phyloP scores from a whole-genome alignment of 805 yeast genomes.

The Hanseniaspora lindneri region DNA sequence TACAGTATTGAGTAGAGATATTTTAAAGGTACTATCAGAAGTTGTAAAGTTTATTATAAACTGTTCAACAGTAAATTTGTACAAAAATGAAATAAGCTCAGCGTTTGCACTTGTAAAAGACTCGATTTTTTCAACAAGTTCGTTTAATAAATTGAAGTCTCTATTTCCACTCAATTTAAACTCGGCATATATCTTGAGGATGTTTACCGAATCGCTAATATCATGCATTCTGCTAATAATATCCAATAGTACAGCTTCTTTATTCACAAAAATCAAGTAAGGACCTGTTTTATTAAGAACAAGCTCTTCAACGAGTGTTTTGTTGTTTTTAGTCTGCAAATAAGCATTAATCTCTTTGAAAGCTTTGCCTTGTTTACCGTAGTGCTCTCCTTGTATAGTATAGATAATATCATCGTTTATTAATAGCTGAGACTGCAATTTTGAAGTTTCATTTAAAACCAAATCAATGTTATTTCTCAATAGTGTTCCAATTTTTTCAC shows the following conservation, averaged over 20 bases:
- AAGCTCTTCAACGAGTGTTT: slow-evolving; percentile 49
- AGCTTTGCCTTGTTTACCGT: slow-evolving; percentile 34
- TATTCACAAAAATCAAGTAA: slow-evolving; percentile 42
- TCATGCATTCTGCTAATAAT: slow-evolving; percentile 30
- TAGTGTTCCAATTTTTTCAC: slow-evolving; percentile 25
- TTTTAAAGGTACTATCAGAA: neutral
- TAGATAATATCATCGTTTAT: slow-evolving; percentile 1
- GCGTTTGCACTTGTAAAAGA: neutral
- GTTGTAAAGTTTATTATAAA: slow-evolving; percentile 2
- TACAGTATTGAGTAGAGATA: neutral
- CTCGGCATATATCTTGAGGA: neutral
- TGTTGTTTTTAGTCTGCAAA: slow-evolving; percentile 47
- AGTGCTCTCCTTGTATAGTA: slow-evolving; percentile 1
- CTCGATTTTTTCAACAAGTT: slow-evolving; percentile 1
- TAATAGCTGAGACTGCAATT: neutral
- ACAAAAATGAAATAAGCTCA: neutral
- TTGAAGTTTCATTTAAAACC: neutral
- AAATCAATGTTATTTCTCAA: slow-evolving; percentile 21
- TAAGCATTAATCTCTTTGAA: slow-evolving; percentile 51
- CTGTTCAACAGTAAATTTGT: slow-evolving; percentile 11
- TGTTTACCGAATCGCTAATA: neutral
- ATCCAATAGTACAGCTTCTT: slow-evolving; percentile 28
- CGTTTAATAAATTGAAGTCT: neutral
- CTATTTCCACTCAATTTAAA: neutral
- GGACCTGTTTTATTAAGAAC: slow-evolving; percentile 61